phyloP scores from a whole-genome alignment of 2,329 filamentous ascomycete species.

The Phialophora verrucosa region DNA sequence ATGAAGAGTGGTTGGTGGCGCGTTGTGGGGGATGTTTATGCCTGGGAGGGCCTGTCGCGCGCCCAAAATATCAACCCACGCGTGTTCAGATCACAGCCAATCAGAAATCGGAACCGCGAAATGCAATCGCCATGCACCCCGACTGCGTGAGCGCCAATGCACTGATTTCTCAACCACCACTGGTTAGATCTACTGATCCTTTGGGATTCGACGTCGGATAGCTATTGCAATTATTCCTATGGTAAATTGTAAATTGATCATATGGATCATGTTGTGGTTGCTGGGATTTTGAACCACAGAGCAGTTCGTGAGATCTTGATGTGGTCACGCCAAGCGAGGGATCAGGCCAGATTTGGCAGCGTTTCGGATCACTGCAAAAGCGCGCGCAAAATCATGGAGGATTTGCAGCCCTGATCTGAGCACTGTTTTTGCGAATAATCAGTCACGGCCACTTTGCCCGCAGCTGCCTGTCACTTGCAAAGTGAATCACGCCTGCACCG shows the following conservation, averaged over 20 bases:
- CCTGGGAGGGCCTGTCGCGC: slow-evolving; percentile 21
- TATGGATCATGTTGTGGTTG: slow-evolving; percentile 9
- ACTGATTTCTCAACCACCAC: slow-evolving; percentile 34
- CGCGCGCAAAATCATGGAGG: slow-evolving; percentile 17
- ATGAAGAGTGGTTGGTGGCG: slow-evolving; percentile 31
- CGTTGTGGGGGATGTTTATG: slow-evolving; percentile 33
- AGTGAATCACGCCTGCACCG: slow-evolving; percentile 27
- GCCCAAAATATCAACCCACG: slow-evolving; percentile 35
- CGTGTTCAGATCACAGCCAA: slow-evolving; percentile 36
- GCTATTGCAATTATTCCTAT: slow-evolving; percentile 24
- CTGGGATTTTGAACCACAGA: slow-evolving; percentile 12
- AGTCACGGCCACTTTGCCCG: slow-evolving; percentile 6
- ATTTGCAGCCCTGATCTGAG: slow-evolving; percentile 34
- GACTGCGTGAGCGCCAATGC: slow-evolving; percentile 13
- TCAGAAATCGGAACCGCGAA: slow-evolving; percentile 41
- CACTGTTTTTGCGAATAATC: slow-evolving; percentile 27
- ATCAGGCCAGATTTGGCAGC: slow-evolving; percentile 30
- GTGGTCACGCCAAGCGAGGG: slow-evolving; percentile 36
- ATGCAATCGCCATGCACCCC: slow-evolving; percentile 31
- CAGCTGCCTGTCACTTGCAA: slow-evolving; percentile 9
- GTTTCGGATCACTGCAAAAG: slow-evolving; percentile 35
- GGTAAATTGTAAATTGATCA: slow-evolving; percentile 28
- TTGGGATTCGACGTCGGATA: background rate
- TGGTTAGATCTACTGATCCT: slow-evolving; percentile 26
- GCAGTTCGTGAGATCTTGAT: slow-evolving; percentile 25